These are phyloP conservation scores for Xylariaceae sp. DNA, from an alignment of 2,329 filamentous ascomycete genomes.

Conservation along the genomic window DNA sequence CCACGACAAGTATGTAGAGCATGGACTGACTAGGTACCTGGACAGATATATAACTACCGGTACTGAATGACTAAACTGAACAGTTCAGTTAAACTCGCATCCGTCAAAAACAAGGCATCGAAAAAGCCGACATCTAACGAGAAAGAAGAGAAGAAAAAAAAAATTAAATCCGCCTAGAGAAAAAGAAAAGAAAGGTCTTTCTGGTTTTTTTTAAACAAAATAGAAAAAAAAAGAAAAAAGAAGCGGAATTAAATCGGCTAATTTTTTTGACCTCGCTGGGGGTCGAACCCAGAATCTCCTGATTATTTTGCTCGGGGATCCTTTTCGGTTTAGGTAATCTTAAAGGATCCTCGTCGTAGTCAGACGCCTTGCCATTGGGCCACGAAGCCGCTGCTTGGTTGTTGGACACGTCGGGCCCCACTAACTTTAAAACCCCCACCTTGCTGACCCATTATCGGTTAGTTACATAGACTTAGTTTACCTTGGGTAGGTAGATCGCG, in stretches of 20 bases:
- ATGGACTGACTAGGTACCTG: too few species aligned
- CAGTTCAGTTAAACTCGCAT: too few species aligned
- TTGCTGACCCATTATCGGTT: too few species aligned
- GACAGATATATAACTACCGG: too few species aligned
- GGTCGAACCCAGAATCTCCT: constrained; percentile 16
- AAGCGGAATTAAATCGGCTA: background rate
- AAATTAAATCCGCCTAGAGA: too few species aligned
- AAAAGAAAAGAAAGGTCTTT: too few species aligned
- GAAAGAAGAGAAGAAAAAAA: too few species aligned
- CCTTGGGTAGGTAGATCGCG: background rate
- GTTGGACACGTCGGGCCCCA: background rate
- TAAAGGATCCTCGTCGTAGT: constrained; percentile 31
- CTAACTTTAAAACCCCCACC: background rate
- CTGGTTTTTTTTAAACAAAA: background rate
- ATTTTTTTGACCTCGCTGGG: constrained; percentile 10
- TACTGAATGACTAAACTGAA: too few species aligned
- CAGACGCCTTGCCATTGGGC: constrained; percentile 41
- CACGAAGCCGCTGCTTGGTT: constrained; percentile 20
- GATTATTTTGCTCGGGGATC: background rate
- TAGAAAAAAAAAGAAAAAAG: background rate
- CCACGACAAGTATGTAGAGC: too few species aligned
- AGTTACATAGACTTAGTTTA: background rate
- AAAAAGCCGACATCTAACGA: too few species aligned
- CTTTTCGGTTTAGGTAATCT: too few species aligned
- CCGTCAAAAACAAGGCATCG: too few species aligned